These are phyloP conservation scores for Zasmidium cellare DNA, from an alignment of 2,329 filamentous ascomycete genomes.

Conservation along the genomic window DNA sequence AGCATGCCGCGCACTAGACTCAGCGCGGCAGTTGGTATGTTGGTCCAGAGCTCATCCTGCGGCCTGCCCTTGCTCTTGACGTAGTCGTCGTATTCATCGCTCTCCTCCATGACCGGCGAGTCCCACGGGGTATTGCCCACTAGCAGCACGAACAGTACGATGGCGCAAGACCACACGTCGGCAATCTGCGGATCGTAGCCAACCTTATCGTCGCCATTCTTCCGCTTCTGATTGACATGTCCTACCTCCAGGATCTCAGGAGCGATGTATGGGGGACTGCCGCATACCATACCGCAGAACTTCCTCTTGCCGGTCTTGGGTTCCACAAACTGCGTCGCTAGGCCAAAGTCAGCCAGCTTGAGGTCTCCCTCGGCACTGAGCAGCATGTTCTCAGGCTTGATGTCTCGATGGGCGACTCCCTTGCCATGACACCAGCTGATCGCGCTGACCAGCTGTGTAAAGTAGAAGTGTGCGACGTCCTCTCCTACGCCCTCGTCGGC, in stretches of 20 bases:
- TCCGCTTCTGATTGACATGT: conserved; percentile 46
- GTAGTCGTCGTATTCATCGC: conserved; percentile 92
- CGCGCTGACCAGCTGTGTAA: conserved; percentile 84
- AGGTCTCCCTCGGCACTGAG: conserved; percentile 80
- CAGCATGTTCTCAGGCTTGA: conserved; percentile 86
- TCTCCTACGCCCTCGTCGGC: conserved; percentile 92
- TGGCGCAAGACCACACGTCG: conserved; percentile 96
- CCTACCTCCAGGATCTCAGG: conserved; percentile 73
- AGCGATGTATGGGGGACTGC: conserved; percentile 94
- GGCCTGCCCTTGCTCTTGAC: conserved; percentile 70
- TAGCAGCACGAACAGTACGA: conserved; percentile 93
- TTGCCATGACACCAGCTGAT: conserved; percentile 96
- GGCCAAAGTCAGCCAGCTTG: conserved; percentile 95
- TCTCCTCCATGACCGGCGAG: conserved; percentile 72
- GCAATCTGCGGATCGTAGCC: conserved; percentile 77
- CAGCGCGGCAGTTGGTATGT: conserved; percentile 70
- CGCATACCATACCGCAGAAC: conserved; percentile 83
- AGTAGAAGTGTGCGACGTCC: conserved; percentile 96
- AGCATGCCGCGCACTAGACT: conserved; percentile 93
- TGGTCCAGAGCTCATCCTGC: conserved; percentile 84
- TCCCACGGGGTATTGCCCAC: conserved; percentile 99
- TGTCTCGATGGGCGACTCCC: conserved; percentile 81
- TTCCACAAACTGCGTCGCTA: conserved; percentile 91
- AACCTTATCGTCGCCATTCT: conserved; percentile 48
- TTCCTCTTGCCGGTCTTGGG: conserved; percentile 72